phyloP scores from a whole-genome alignment of 441 rosid genomes.

The Macaranga tanarius region DNA sequence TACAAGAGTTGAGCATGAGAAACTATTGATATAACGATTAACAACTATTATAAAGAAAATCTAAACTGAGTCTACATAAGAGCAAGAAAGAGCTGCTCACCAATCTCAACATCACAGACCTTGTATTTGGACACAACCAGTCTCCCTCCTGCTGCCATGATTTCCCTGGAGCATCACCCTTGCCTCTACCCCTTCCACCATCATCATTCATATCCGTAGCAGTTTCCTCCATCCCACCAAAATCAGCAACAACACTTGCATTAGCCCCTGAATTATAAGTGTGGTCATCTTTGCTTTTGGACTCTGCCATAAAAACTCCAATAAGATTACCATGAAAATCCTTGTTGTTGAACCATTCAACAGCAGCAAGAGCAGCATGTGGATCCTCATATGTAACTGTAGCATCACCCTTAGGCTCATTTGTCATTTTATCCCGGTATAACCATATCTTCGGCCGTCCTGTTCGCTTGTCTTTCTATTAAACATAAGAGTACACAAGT shows the following conservation, averaged over 20 bases:
- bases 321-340: constrained; percentile 83
- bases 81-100: constrained; percentile 97
- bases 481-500: neutral
- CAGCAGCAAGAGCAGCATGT: constrained; percentile 91
- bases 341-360: constrained; percentile 96
- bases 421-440: constrained; percentile 77
- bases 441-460: constrained; percentile 93
- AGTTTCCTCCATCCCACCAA: constrained; percentile 48
- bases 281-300: constrained; percentile 55
- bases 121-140: constrained; percentile 98
- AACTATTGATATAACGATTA: constrained; percentile 20
- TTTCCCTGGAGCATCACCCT: constrained; percentile 67
- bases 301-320: constrained; percentile 82
- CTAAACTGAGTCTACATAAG: constrained; percentile 33
- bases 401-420: constrained; percentile 97
- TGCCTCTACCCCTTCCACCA: constrained; percentile 76
- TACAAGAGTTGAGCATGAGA: constrained; percentile 35
- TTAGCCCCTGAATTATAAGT: constrained; percentile 31
- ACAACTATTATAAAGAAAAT: constrained; percentile 8
- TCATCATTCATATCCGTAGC: constrained; percentile 47
- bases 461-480: constrained; percentile 85
- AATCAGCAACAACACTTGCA: constrained; percentile 37
- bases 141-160: constrained; percentile 97
- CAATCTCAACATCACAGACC: constrained; percentile 98
- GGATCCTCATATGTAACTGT: constrained; percentile 97